Percentiles rank a stretch among this genome's conserved stretches.
Evolutionary conservation across 768 basidiomycete species (phyloP).

Genomic region (Mycena olivaceomarginata): DNA sequence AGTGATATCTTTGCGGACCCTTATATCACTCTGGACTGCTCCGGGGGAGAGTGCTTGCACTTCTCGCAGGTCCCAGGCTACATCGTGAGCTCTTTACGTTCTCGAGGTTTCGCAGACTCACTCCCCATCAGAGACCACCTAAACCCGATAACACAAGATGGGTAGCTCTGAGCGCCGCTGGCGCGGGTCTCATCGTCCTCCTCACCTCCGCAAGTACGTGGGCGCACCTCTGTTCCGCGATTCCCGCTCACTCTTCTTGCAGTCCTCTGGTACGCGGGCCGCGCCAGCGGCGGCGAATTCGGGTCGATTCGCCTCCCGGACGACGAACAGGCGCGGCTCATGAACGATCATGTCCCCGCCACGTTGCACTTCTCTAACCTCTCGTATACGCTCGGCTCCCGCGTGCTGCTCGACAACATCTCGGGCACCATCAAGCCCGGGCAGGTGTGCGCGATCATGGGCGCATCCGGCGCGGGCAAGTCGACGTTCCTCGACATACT

Average conservation of each 20-base stretch:
- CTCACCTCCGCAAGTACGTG: conserved; percentile 75
- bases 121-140: conserved; percentile 73
- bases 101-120: neutral
- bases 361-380: conserved; percentile 93
- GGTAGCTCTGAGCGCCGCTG: conserved; percentile 90
- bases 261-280: conserved; percentile 95
- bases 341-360: conserved; percentile 96
- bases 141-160: conserved; percentile 90
- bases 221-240: neutral
- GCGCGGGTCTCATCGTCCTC: conserved; percentile 85
- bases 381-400: conserved; percentile 83
- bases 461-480: conserved; percentile 97
- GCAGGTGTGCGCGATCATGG: conserved; percentile 96
- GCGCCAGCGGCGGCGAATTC: conserved; percentile 80
- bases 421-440: conserved; percentile 92
- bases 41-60: conserved; percentile 95
- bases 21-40: conserved; percentile 91
- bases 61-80: conserved; percentile 97
- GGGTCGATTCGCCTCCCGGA: conserved; percentile 87
- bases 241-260: conserved; percentile 11
- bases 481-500: conserved; percentile 98
- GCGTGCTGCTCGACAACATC: conserved; percentile 86
- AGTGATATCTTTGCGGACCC: conserved; percentile 94
- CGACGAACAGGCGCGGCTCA: conserved; percentile 87
- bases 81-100: conserved; percentile 64